Evolutionary conservation across 805 yeast genomes (phyloP).

Genomic region (Candida tammaniensis): DNA sequence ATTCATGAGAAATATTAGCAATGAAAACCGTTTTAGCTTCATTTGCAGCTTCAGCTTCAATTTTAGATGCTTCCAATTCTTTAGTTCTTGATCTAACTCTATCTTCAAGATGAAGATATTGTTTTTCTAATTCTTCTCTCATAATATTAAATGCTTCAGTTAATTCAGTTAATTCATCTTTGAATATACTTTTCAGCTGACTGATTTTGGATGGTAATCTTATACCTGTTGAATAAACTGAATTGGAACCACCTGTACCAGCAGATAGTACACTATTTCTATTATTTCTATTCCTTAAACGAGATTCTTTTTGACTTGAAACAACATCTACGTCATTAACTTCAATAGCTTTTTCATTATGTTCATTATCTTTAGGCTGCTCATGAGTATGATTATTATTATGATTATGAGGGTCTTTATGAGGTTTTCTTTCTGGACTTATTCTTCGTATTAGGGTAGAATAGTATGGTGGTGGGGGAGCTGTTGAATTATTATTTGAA

Average conservation of each 20-base stretch:
- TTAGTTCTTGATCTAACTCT: slow-evolving; percentile 82
- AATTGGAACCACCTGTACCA: slow-evolving; percentile 31
- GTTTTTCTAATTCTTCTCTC: slow-evolving; percentile 84
- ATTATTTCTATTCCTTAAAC: slow-evolving; percentile 31
- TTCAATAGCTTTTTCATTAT: not conserved
- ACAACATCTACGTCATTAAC: no score
- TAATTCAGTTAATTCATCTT: slow-evolving; percentile 85
- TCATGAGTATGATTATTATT: not conserved
- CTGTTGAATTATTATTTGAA: not conserved
- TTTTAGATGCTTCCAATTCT: slow-evolving; percentile 83
- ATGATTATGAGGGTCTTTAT: not conserved
- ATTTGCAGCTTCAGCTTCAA: slow-evolving; percentile 90
- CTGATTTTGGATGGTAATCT: slow-evolving; percentile 37
- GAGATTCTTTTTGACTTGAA: no score
- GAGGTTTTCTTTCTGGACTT: slow-evolving; percentile 1
- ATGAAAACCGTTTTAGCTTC: slow-evolving; percentile 77
- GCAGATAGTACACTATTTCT: slow-evolving; percentile 27
- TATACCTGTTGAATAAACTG: slow-evolving; percentile 40
- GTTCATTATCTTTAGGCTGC: not conserved
- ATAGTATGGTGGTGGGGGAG: slow-evolving; percentile 17
- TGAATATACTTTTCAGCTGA: slow-evolving; percentile 46
- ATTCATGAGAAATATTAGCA: slow-evolving; percentile 49
- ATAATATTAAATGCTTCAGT: slow-evolving; percentile 87
- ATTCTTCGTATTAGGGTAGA: slow-evolving; percentile 13
- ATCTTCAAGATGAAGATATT: slow-evolving; percentile 82